phyloP scores from a whole-genome alignment of 257 asterid genomes.

The Solanum sejunctum region DNA sequence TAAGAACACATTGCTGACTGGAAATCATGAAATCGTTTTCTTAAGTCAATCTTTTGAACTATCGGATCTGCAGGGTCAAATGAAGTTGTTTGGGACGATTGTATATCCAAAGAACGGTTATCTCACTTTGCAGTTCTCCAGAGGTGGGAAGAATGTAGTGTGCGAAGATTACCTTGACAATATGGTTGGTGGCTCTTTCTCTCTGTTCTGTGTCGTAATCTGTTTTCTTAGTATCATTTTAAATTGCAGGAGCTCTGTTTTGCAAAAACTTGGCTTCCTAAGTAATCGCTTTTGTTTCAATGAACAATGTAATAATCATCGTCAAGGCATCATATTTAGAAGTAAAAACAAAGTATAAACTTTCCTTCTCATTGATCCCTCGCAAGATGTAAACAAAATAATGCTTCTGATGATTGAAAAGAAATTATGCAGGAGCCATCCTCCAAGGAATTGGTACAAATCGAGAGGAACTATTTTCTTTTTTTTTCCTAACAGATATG shows the following conservation, averaged over 20 bases:
- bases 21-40: neutral
- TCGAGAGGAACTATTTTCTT: neutral
- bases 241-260: neutral
- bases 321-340: neutral
- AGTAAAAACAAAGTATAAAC: neutral
- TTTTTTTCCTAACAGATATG: neutral
- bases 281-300: neutral
- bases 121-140: slow-evolving; percentile 76
- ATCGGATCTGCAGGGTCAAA: slow-evolving; percentile 48
- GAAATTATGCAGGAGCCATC: neutral
- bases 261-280: neutral
- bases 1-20: neutral
- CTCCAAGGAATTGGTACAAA: neutral
- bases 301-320: neutral
- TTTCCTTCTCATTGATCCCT: neutral
- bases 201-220: neutral
- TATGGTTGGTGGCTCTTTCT: slow-evolving; percentile 43
- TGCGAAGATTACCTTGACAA: slow-evolving; percentile 86
- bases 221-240: neutral
- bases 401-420: neutral
- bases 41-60: neutral
- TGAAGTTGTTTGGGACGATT: slow-evolving; percentile 92
- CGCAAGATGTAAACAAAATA: neutral
- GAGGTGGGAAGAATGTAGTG: slow-evolving; percentile 75
- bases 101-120: slow-evolving; percentile 77